Percentiles rank a stretch among this genome's conserved stretches.
Conservation (phyloP, 108 stramenopile genomes). For the Cylindrotheca fusiformis region DNA sequence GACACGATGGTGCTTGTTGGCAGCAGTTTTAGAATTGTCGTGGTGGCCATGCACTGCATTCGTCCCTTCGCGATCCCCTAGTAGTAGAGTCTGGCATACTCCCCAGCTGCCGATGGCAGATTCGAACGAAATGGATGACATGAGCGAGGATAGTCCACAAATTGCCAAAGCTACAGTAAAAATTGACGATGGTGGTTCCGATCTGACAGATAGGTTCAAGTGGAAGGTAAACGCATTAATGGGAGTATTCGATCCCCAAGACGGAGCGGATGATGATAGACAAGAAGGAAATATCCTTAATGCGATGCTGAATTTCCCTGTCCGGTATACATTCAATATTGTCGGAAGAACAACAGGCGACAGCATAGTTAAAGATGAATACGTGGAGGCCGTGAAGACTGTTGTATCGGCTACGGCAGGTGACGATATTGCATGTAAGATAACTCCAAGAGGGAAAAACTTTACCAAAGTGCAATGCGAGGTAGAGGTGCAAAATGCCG, state of each 20-base stretch:
- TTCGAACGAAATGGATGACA: background rate
- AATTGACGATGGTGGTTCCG: slow-evolving; percentile 43
- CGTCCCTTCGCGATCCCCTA: too few relatives aligned
- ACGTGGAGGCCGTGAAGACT: slow-evolving; percentile 47
- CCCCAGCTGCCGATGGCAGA: background rate
- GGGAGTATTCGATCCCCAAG: slow-evolving; percentile 63
- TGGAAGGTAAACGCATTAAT: slow-evolving; percentile 80
- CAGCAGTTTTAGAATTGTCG: too few relatives aligned
- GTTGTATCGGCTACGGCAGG: slow-evolving; percentile 46
- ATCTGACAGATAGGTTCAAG: slow-evolving; percentile 78
- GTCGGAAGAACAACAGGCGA: slow-evolving; percentile 59
- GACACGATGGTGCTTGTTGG: too few relatives aligned
- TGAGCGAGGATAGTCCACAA: background rate
- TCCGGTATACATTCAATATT: slow-evolving; percentile 55
- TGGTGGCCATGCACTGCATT: too few relatives aligned
- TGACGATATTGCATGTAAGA: slow-evolving; percentile 33
- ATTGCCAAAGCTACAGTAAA: slow-evolving; percentile 14
- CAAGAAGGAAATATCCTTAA: slow-evolving; percentile 71
- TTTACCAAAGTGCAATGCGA: slow-evolving; percentile 58
- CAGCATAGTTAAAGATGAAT: slow-evolving; percentile 28
- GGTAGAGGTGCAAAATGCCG: slow-evolving; percentile 56
- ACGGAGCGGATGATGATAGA: slow-evolving; percentile 56
- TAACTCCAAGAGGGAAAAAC: slow-evolving; percentile 63
- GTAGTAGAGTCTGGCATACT: too few relatives aligned
- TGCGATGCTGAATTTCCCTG: slow-evolving; percentile 63